Evolutionary conservation across 2,329 filamentous ascomycete species (phyloP).

Genomic region (Diplodia seriata): DNA sequence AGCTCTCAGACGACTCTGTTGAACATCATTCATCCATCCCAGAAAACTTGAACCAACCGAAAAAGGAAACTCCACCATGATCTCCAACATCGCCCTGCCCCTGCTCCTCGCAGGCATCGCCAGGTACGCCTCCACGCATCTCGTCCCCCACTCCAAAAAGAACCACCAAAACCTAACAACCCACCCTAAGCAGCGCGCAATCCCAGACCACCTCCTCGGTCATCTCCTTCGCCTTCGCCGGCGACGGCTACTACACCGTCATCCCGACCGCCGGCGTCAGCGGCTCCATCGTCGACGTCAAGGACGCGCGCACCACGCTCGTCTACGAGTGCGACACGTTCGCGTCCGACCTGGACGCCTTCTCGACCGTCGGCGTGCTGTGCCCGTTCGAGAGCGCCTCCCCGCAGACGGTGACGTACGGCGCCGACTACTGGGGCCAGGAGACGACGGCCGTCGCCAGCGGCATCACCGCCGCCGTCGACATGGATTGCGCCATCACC

Average conservation of each 20-base stretch:
- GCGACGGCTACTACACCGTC: slow-evolving; percentile 4
- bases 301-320: slow-evolving; percentile 10
- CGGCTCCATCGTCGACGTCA: slow-evolving; percentile 7
- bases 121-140: neutral
- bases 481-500: slow-evolving; percentile 16
- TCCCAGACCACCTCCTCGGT: neutral
- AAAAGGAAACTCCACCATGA: slow-evolving; percentile 7
- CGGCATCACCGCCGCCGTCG: neutral
- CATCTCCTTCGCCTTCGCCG: slow-evolving; percentile 16
- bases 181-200: neutral
- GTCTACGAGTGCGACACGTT: slow-evolving; percentile 3
- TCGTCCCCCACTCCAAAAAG: neutral
- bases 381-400: slow-evolving; percentile 4
- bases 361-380: slow-evolving; percentile 17
- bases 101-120: slow-evolving; percentile 11
- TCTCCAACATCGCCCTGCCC: slow-evolving; percentile 11
- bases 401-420: slow-evolving; percentile 9
- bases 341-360: neutral
- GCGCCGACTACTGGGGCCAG: slow-evolving; percentile 10
- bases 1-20: neutral
- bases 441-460: neutral
- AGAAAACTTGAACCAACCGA: neutral
- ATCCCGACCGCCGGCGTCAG: slow-evolving; percentile 14
- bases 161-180: neutral
- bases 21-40: no score